A percentile compares a stretch with the other conserved stretches of the same genome.
Evolutionary conservation across 1,139 yeast genomes (phyloP).

Genomic region (Geotrichum reessii): DNA sequence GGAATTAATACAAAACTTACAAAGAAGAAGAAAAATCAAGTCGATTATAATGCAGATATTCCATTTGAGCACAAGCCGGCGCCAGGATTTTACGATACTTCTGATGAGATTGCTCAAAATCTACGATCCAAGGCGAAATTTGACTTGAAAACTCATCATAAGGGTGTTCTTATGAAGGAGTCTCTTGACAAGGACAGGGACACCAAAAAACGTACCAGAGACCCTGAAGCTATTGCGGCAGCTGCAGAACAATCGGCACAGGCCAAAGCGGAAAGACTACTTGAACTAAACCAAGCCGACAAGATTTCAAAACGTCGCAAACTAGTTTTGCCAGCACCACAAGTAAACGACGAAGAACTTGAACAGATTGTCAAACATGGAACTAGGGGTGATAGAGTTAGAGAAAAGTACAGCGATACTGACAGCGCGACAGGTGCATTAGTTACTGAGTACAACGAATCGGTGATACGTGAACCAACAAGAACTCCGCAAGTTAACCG

Average conservation of each 20-base stretch:
- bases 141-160: constrained; percentile 43
- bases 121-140: constrained; percentile 41
- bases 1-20: constrained; percentile 60
- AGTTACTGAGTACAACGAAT: constrained; percentile 20
- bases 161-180: constrained; percentile 46
- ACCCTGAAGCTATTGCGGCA: constrained; percentile 20
- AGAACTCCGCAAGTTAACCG: constrained; percentile 21
- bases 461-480: constrained; percentile 13
- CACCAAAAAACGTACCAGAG: constrained; percentile 32
- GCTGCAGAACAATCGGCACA: constrained; percentile 32
- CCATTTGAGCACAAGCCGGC: constrained; percentile 74
- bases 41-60: constrained; percentile 79
- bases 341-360: constrained; percentile 37
- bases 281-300: constrained; percentile 36
- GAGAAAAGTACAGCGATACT: constrained; percentile 23
- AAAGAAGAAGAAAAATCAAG: constrained; percentile 47
- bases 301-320: constrained; percentile 48
- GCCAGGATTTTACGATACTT: constrained; percentile 63
- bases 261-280: constrained; percentile 39
- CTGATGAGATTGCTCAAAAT: constrained; percentile 49
- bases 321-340: constrained; percentile 51
- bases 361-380: constrained; percentile 33
- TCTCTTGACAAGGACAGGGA: constrained; percentile 32
- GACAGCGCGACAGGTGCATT: constrained; percentile 25
- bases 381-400: constrained; percentile 24